Evolutionary conservation across 768 basidiomycete genomes (phyloP).

Genomic region (Pleurotus cornucopiae): DNA sequence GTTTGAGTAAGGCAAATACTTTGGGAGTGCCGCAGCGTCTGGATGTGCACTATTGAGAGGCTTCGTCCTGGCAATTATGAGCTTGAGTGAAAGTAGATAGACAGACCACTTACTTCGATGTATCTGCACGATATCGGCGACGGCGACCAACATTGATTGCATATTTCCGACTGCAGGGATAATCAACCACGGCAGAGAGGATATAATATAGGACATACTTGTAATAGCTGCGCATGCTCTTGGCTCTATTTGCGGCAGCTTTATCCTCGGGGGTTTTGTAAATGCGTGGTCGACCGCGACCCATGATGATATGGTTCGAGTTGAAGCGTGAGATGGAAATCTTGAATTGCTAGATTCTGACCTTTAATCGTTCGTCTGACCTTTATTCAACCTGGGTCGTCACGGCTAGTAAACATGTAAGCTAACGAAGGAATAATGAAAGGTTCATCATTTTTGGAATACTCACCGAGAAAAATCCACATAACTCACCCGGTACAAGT

Average conservation of each 20-base stretch:
- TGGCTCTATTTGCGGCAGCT: slow-evolving; percentile 11
- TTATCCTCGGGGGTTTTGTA: slow-evolving; percentile 11
- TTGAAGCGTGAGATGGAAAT: background rate
- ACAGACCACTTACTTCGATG: background rate
- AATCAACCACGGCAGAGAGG: background rate
- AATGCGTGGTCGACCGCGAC: slow-evolving; percentile 4
- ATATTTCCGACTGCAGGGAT: background rate
- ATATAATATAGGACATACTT: slow-evolving; percentile 9
- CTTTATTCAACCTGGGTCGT: background rate
- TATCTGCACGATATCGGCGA: background rate
- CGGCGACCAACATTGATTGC: background rate
- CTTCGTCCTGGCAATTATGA: background rate
- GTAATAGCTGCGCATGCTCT: slow-evolving; percentile 14
- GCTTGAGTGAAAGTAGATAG: background rate
- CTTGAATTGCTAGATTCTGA: background rate
- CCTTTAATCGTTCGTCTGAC: background rate
- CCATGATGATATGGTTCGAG: background rate
- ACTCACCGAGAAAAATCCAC: background rate
- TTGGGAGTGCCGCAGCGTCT: background rate
- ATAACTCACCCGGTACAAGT: background rate
- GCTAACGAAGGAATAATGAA: background rate
- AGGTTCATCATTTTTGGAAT: background rate
- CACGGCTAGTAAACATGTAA: background rate
- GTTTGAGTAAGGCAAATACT: background rate
- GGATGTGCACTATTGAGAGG: background rate